Evolutionary conservation across 352 stramenopile species (phyloP).

Genomic region (Phytophthora multivora): DNA sequence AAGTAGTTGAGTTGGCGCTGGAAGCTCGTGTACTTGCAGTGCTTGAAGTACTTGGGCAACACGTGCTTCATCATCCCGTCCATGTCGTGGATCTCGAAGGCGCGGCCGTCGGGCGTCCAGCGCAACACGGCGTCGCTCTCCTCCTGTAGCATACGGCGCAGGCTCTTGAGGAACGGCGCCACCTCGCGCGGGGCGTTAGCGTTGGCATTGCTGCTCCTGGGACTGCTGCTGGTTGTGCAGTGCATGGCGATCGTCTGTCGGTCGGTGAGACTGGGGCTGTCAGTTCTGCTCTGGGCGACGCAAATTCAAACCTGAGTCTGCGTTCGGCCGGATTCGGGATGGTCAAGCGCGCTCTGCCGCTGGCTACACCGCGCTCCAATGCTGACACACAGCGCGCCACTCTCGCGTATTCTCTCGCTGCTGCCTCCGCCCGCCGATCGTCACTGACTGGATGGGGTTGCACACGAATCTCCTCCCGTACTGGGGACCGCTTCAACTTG

Average conservation of each 20-base stretch:
- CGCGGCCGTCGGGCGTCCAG: slow-evolving; percentile 65
- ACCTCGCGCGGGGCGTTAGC: slow-evolving; percentile 43
- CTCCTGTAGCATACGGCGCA: slow-evolving; percentile 66
- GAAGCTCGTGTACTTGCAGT: slow-evolving; percentile 94
- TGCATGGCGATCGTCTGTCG: slow-evolving; percentile 22
- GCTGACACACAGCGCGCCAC: slow-evolving; percentile 24
- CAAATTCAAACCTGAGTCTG: slow-evolving; percentile 45
- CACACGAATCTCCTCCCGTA: slow-evolving; percentile 19
- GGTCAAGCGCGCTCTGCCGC: slow-evolving; percentile 19
- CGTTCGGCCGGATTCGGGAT: slow-evolving; percentile 4
- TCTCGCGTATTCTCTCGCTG: slow-evolving; percentile 31
- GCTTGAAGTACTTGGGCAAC: slow-evolving; percentile 95
- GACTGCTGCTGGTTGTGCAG: slow-evolving; percentile 10
- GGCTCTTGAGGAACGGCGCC: slow-evolving; percentile 68
- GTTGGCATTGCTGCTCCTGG: neutral
- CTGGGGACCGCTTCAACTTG: slow-evolving; percentile 36
- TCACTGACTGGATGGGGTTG: slow-evolving; percentile 35
- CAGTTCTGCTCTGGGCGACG: slow-evolving; percentile 24
- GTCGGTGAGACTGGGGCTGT: slow-evolving; percentile 6
- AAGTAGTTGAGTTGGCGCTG: slow-evolving; percentile 96
- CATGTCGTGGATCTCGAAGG: slow-evolving; percentile 84
- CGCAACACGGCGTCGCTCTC: slow-evolving; percentile 60
- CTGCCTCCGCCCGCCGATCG: slow-evolving; percentile 21
- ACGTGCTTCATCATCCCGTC: slow-evolving; percentile 81
- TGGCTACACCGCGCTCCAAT: slow-evolving; percentile 23